These are phyloP conservation scores for Coemansia sp. DNA, from an alignment of 192 early-diverging fungal species.

Conservation along the genomic window DNA sequence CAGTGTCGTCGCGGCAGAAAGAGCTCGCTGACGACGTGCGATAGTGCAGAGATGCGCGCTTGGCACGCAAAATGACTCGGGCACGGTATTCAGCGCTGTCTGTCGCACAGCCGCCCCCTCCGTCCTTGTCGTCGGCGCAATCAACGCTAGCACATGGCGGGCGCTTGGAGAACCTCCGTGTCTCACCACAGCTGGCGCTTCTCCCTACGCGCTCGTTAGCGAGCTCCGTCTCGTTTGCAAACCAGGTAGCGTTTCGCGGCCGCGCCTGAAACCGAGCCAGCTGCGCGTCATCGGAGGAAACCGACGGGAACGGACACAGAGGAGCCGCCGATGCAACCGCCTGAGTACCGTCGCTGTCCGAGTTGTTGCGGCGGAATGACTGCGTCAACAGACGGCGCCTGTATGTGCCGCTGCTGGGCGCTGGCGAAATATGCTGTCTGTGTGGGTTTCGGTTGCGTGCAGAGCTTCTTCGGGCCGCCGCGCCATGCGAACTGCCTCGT, in stretches of 20 bases:
- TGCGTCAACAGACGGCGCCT: constrained; percentile 25
- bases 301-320: constrained; percentile 1
- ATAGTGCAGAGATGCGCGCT: constrained; percentile 7
- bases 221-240: constrained; percentile 2
- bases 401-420: constrained; percentile 18
- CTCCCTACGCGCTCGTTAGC: constrained; percentile 12
- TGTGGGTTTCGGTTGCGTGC: constrained; percentile 11
- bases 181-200: constrained; percentile 33
- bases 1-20: not conserved
- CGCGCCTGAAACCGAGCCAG: not conserved
- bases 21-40: constrained; percentile 22
- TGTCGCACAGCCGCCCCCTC: not conserved
- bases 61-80: not conserved
- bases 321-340: constrained; percentile 4
- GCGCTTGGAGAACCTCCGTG: constrained; percentile 8
- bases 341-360: constrained; percentile 5
- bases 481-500: constrained; percentile 10
- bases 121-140: constrained; percentile 2
- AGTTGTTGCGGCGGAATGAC: constrained; percentile 8
- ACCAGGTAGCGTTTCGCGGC: not conserved
- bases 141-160: constrained; percentile 7
- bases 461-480: constrained; percentile 6
- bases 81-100: not conserved
- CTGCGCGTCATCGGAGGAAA: not conserved
- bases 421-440: constrained; percentile 14